phyloP scores from a whole-genome alignment of 2,329 filamentous ascomycete species.

The Fusarium pseudograminearum region DNA sequence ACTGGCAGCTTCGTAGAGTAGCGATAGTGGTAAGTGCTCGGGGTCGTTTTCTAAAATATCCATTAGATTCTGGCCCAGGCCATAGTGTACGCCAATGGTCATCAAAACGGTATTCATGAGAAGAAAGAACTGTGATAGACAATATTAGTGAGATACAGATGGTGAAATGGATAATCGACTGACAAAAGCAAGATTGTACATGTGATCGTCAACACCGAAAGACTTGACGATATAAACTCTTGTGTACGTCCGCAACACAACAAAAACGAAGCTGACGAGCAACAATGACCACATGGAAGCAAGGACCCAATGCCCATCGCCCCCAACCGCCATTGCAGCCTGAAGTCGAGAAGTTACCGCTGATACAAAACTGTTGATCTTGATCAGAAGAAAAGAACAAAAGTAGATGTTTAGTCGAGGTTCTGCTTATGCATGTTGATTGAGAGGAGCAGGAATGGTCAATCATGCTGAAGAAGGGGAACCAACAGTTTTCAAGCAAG shows the following conservation, averaged over 20 bases:
- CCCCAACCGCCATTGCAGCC: slow-evolving; percentile 30
- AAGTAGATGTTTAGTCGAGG: neutral
- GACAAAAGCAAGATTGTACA: slow-evolving; percentile 48
- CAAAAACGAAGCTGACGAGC: slow-evolving; percentile 46
- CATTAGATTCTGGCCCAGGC: slow-evolving; percentile 52
- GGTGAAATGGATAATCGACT: neutral
- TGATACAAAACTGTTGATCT: neutral
- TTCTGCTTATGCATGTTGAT: neutral
- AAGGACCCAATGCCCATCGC: slow-evolving; percentile 37
- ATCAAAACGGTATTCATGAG: slow-evolving; percentile 52
- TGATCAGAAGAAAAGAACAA: neutral
- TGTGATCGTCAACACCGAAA: slow-evolving; percentile 52
- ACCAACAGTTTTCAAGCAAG: slow-evolving; percentile 5
- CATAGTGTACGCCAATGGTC: slow-evolving; percentile 48
- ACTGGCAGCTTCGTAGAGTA: slow-evolving; percentile 50
- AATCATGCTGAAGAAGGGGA: slow-evolving; percentile 3
- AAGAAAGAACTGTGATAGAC: slow-evolving; percentile 38
- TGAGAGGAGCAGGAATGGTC: neutral
- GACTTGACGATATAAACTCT: slow-evolving; percentile 48
- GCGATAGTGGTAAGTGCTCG: slow-evolving; percentile 42
- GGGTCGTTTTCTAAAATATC: slow-evolving; percentile 39
- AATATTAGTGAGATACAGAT: neutral
- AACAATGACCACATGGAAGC: slow-evolving; percentile 49
- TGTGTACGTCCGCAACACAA: slow-evolving; percentile 54
- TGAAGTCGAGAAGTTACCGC: neutral